Evolutionary conservation across 2,329 filamentous ascomycete species (phyloP), one percentile per base, ranked within the genome.

Genomic region (Pseudogymnoascus sp.): DNA sequence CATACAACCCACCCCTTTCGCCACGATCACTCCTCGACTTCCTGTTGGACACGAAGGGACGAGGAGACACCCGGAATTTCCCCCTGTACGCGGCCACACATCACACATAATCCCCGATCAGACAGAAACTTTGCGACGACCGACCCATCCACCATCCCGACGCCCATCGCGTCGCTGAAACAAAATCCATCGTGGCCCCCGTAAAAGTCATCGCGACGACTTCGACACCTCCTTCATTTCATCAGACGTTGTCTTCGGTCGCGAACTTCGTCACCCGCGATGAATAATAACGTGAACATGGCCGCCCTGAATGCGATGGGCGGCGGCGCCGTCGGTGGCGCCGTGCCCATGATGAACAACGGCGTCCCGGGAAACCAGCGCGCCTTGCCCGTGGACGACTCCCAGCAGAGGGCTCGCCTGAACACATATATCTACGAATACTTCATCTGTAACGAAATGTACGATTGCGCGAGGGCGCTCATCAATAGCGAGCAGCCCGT

Each of bases 391-490:
- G 73, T 72, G 60, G 70, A 69, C 50, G 66, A 71, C 28, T 74
- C 77, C 60, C 75, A 75, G 65, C 72, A 75, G 67, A 84, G 82
- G 67, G 77, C 81, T 59, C 77, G 86, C 65, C 82, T 94, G 61
- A 92, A 93, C 77, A 93, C 90, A 18, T 92, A 92, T 75, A 94
- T 94, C 68, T 94, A 93, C 80, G 90, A 94, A 72, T 93, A 94
- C 75, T 93, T 97, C 68, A 80, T 97, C 68, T 91, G 90, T 71
- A 89, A 91, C 74, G 84, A 86, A 69, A 91, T 96, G 82, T 88
- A 84, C 72, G 90, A 94, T 68, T 88, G 90, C 73, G 94, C 94
- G 68, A 86, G 91, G 69, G 83, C 87, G 59, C 80, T 96, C 65
- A 77, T 90, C 63, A 80, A 83, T 50, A 82, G 83, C 74, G 84